Percentiles rank a stretch among this genome's conserved stretches.
These are phyloP conservation scores for Phialocephala sp. DNA, from an alignment of 2,329 filamentous ascomycete genomes.

Conservation along the genomic window DNA sequence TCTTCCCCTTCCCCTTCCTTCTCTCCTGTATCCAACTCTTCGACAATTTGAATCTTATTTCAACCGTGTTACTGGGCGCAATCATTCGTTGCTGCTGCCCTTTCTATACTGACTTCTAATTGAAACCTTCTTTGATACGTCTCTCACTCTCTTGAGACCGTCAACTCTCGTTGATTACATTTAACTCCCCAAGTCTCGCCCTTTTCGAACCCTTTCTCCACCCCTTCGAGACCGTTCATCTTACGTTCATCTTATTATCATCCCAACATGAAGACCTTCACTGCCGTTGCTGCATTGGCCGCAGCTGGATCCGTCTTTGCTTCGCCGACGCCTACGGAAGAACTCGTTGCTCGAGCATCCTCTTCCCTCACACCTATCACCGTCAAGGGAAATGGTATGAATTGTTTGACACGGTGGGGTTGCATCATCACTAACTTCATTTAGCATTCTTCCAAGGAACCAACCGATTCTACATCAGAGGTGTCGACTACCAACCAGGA, in stretches of 20 bases:
- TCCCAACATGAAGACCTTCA: constrained; percentile 40
- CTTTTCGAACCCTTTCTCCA: constrained; percentile 6
- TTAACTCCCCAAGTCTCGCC: constrained; percentile 11
- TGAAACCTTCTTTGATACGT: constrained; percentile 28
- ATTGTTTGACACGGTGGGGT: not conserved
- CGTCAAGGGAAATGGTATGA: constrained; percentile 43
- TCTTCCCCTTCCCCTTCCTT: not conserved
- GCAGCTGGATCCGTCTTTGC: constrained; percentile 32
- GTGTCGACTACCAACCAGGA: constrained; percentile 67
- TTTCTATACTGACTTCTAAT: constrained; percentile 23
- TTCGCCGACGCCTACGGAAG: constrained; percentile 29
- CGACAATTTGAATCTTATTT: constrained; percentile 5
- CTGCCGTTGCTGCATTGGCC: constrained; percentile 39
- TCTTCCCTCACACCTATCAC: constrained; percentile 36
- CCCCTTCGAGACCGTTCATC: not conserved
- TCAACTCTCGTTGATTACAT: constrained; percentile 25
- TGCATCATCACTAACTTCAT: constrained; percentile 10
- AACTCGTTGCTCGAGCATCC: constrained; percentile 32
- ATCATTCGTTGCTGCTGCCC: constrained; percentile 31
- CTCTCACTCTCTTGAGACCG: constrained; percentile 34
- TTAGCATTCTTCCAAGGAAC: constrained; percentile 42
- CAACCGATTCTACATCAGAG: constrained; percentile 60
- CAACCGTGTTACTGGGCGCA: constrained; percentile 11
- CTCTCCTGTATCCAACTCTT: not conserved
- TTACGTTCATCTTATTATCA: constrained; percentile 13